Evolutionary conservation across 2,329 filamentous ascomycete genomes (phyloP), one percentile per base, ranked within the genome.

Genomic region (Eutypa lata): DNA sequence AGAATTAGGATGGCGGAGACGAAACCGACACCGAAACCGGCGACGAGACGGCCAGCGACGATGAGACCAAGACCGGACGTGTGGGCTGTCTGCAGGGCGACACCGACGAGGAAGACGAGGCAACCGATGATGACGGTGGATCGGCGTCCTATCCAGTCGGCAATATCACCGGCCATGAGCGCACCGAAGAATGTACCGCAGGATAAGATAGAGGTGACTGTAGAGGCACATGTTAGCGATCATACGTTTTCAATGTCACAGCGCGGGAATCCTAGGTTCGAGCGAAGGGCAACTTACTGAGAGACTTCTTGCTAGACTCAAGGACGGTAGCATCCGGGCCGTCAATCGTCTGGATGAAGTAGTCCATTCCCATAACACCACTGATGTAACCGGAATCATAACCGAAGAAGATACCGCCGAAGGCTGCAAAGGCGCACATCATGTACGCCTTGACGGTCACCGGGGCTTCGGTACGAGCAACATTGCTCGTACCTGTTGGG

Each of bases 1-100:
- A 91, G 78, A 66, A 91, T 90, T 71, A 91, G 85, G 64, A 91
- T 85, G 64, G 89, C 87, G 8, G 87, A 90, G 61, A 89, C 87
- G 68, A 91, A 91, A 66, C 89, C 89, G 63, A 91, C 88, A 78
- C 89, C 89, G 52, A 91, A 69, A 69, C 89, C 89, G 47, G 88
- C 86, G 62, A 93, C 73, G 53, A 91, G 73, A 79, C 89, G 88
- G 68, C 89, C 89, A 53, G 82, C 80, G 21, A 90, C 86, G 54
- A 91, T 83, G 56, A 84, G 76, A 53, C 77, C 82, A 13, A 88
- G 74, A 37, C 78, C 75, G 50, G 76, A 69, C 38, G 79, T 75
- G 50, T 45, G 42, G 8, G 77, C 75, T 50, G 84, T 84, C 75
- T 92, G 88, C 47, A 91, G 75, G 55, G 84, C 68, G 28, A 86